Evolutionary conservation across 2,329 filamentous ascomycete genomes (phyloP).

Genomic region (Thyridium curvatum): DNA sequence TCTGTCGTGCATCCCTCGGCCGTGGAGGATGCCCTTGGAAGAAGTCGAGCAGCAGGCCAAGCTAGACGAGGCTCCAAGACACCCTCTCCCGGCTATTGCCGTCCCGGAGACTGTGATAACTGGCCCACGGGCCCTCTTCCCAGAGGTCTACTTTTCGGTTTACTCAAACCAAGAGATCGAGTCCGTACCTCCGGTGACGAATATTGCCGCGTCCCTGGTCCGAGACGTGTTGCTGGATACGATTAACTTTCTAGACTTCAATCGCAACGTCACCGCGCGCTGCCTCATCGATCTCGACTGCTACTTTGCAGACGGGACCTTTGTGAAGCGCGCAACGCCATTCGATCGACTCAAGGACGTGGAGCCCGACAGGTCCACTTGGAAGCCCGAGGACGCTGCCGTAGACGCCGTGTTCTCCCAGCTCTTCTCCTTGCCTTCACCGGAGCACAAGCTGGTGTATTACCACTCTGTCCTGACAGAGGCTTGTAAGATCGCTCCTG

Average conservation of each 20-base stretch:
- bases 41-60: conserved; percentile 55
- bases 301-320: conserved; percentile 85
- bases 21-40: conserved; percentile 58
- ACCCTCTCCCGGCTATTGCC: conserved; percentile 68
- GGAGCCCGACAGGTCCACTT: conserved; percentile 62
- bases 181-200: conserved; percentile 73
- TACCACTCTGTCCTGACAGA: conserved; percentile 95
- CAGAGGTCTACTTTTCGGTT: conserved; percentile 90
- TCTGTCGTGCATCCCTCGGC: conserved; percentile 61
- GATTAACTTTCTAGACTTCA: conserved; percentile 90
- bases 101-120: conserved; percentile 71
- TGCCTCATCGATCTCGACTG: conserved; percentile 92
- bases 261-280: conserved; percentile 78
- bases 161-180: conserved; percentile 82
- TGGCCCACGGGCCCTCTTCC: conserved; percentile 73
- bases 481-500: conserved; percentile 90
- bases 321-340: conserved; percentile 86
- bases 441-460: conserved; percentile 93
- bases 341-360: conserved; percentile 81
- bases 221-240: conserved; percentile 85
- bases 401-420: conserved; percentile 98
- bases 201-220: conserved; percentile 75
- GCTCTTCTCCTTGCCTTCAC: conserved; percentile 76
- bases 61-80: conserved; percentile 56
- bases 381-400: conserved; percentile 96